Conservation (phyloP, 495 filamentous ascomycete species). For the Daldinia decipiens region DNA sequence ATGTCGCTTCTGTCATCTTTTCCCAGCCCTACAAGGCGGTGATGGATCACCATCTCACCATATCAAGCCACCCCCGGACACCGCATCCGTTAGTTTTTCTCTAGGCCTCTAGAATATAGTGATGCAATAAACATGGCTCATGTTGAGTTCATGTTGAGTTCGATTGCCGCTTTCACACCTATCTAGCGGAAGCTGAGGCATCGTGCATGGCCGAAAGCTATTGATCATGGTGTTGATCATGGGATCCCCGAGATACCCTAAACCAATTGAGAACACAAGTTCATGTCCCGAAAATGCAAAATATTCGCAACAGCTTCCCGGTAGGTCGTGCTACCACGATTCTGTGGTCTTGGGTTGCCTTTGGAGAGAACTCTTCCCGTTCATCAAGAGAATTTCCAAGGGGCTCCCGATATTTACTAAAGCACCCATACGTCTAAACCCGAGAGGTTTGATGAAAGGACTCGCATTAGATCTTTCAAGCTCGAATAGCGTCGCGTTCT, state of each 20-base stretch:
- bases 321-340: conserved; percentile 19
- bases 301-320: conserved; percentile 13
- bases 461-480: conserved; percentile 35
- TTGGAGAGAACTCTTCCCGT: conserved; percentile 22
- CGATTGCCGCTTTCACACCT: conserved; percentile 22
- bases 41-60: conserved; percentile 31
- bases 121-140: conserved; percentile 14
- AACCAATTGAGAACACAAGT: conserved; percentile 28
- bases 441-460: conserved; percentile 41
- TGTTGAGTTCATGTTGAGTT: neutral
- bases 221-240: conserved; percentile 16
- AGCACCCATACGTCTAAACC: conserved; percentile 46
- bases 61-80: conserved; percentile 31
- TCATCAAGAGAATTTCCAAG: conserved; percentile 14
- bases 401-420: conserved; percentile 23
- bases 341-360: conserved; percentile 23
- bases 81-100: conserved; percentile 12
- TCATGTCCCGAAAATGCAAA: conserved; percentile 19
- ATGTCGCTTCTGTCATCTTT: conserved; percentile 1
- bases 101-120: conserved; percentile 8
- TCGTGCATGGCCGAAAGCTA: neutral
- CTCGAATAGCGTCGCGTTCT: conserved; percentile 45
- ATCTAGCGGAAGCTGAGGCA: conserved; percentile 8
- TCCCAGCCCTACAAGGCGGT: conserved; percentile 39
- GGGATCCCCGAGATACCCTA: conserved; percentile 48